These are phyloP conservation scores for Phialemoniopsis sp. DNA, from an alignment of 2,329 filamentous ascomycete species.

Conservation along the genomic window DNA sequence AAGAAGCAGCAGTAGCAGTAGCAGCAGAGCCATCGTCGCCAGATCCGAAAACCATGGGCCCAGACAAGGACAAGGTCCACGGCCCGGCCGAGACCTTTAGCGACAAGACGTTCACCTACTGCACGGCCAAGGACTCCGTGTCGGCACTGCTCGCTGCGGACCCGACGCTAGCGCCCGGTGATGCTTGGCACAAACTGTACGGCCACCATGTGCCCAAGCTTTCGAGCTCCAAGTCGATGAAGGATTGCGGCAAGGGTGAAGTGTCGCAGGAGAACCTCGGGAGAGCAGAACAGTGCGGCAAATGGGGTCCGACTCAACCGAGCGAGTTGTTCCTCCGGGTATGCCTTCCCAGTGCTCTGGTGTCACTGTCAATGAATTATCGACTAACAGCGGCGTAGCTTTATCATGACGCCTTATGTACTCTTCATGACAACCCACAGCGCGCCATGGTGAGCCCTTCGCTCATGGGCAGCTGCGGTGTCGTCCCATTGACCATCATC, in stretches of 20 bases:
- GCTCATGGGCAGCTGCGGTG: constrained; percentile 51
- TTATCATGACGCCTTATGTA: constrained; percentile 60
- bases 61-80: constrained; percentile 2
- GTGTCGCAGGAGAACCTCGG: constrained; percentile 38
- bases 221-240: constrained; percentile 6
- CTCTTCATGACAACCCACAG: constrained; percentile 45
- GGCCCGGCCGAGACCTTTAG: constrained; percentile 23
- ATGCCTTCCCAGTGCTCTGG: constrained; percentile 8
- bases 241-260: constrained; percentile 14
- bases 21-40: too few relatives aligned
- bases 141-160: constrained; percentile 51
- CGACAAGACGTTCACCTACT: constrained; percentile 45
- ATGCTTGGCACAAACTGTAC: constrained; percentile 55
- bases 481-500: constrained; percentile 65
- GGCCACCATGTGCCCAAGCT: constrained; percentile 17
- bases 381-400: constrained; percentile 31
- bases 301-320: constrained; percentile 60
- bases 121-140: constrained; percentile 49
- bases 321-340: constrained; percentile 65
- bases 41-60: background rate
- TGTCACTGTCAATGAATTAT: background rate
- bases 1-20: too few relatives aligned
- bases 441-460: constrained; percentile 48
- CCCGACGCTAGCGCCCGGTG: constrained; percentile 44
- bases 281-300: constrained; percentile 56